Percentiles rank a stretch among this genome's conserved stretches.
Evolutionary conservation across 2,329 filamentous ascomycete species (phyloP).

Genomic region (Exophiala viscosa): DNA sequence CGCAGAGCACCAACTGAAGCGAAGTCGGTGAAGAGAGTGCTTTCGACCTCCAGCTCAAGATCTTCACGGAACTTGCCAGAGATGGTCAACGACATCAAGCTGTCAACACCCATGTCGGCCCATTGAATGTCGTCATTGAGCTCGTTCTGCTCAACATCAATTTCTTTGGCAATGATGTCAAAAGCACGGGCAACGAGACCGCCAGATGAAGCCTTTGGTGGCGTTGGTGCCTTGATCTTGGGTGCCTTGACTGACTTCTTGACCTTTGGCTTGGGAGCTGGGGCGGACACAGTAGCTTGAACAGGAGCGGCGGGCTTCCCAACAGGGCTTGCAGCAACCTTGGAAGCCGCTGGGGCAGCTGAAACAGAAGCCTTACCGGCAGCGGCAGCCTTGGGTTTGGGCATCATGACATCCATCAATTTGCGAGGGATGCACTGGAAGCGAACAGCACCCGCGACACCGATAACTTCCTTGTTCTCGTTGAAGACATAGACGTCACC

Average conservation of each 20-base stretch:
- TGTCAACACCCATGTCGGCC: conserved; percentile 61
- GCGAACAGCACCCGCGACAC: conserved; percentile 48
- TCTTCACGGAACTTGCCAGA: conserved; percentile 61
- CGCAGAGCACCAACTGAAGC: conserved; percentile 60
- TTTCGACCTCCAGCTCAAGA: conserved; percentile 56
- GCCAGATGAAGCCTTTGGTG: conserved; percentile 30
- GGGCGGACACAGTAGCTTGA: conserved; percentile 16
- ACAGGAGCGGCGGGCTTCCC: conserved; percentile 7
- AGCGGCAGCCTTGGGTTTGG: conserved; percentile 30
- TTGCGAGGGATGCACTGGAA: conserved; percentile 43
- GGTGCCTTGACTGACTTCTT: conserved; percentile 29
- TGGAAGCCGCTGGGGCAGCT: conserved; percentile 9
- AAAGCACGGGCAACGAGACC: conserved; percentile 36
- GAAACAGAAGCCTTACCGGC: conserved; percentile 28
- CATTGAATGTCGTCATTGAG: conserved; percentile 59
- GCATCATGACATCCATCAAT: conserved; percentile 41
- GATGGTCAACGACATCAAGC: conserved; percentile 58
- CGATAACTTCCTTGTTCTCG: conserved; percentile 57
- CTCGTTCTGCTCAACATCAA: conserved; percentile 56
- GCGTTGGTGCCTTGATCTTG: conserved; percentile 31
- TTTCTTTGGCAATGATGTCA: conserved; percentile 43
- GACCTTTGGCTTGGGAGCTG: conserved; percentile 31
- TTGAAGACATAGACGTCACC: conserved; percentile 59
- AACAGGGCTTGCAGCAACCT: conserved; percentile 14
- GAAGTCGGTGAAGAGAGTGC: conserved; percentile 58